Base-by-base conservation (phyloP, 164 flowering plant species). In the Annona cherimola region DNA sequence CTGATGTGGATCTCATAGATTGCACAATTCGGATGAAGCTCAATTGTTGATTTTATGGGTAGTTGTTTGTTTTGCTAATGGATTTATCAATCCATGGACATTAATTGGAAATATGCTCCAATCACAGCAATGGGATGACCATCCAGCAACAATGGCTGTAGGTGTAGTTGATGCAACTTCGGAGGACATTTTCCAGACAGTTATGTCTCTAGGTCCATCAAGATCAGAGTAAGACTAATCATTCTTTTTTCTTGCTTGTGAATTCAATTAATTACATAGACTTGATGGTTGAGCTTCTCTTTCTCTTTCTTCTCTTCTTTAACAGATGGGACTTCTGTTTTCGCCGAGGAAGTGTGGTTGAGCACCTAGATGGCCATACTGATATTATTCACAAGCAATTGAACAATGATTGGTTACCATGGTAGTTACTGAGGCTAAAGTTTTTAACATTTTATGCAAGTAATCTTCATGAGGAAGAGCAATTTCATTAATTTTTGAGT, bases 81-180 rank as follows among this genome's bases (percentile, higher is more conserved):
- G 16, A 57, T 35, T 20, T 44, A 50, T 20, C 65, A 69, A 6
- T 20, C 69, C 72, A 11, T 62, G 70, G 42, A 46, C 61, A 11
- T 42, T 73, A n/a, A 42, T 80, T 81, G 69, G 78, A 26, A 74
- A 63, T 63, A 4, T 71, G 20, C 73, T 42, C 3, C 43, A 71
- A 2, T 81, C 43, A 80, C 81, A 86, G 96, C 75, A 82, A 41
- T 86, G 93, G 93, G 92, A 86, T 80, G 93, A 92, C 77, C 90
- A 89, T 84, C 97, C 98, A 41, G 97, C 96, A 76, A 88, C 86
- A 83, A 94, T 94, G 98, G 96, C 98, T 19, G 95, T 94, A 19
- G 97, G 98, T 57, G 87, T 90, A 61, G 87, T 92, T 73, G 91
- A 87, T 79, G 96, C 88, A 75, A 76, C 92, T 77, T 86, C 97